Percentiles rank a stretch among this genome's conserved stretches.
These are phyloP conservation scores for Yamadazyma buinensis DNA, from an alignment of 1,139 yeast genomes.

Conservation along the genomic window DNA sequence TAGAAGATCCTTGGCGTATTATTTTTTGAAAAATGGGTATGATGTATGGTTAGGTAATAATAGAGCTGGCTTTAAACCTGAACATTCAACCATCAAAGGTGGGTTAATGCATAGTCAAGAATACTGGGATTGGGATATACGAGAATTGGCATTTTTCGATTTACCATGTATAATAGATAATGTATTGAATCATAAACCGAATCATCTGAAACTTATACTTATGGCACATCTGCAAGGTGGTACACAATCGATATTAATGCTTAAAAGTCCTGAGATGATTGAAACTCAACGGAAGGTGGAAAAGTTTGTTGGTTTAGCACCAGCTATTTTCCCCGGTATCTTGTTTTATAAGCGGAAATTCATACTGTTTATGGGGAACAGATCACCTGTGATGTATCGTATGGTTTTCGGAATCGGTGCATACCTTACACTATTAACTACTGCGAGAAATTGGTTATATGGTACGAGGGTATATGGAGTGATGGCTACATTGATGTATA, in stretches of 20 bases:
- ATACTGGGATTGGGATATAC: slow-evolving; percentile 84
- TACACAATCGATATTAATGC: slow-evolving; percentile 69
- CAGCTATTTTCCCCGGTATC: slow-evolving; percentile 86
- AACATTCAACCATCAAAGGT: slow-evolving; percentile 43
- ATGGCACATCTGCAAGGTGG: slow-evolving; percentile 94
- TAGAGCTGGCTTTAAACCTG: slow-evolving; percentile 77
- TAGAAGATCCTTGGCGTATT: slow-evolving; percentile 66
- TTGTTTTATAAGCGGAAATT: slow-evolving; percentile 56
- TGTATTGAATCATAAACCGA: slow-evolving; percentile 44
- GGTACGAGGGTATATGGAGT: slow-evolving; percentile 52
- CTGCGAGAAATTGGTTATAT: slow-evolving; percentile 41
- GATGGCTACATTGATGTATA: slow-evolving; percentile 74
- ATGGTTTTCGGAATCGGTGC: slow-evolving; percentile 58
- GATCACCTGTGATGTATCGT: slow-evolving; percentile 35
- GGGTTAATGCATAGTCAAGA: slow-evolving; percentile 45
- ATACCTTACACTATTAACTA: slow-evolving; percentile 58
- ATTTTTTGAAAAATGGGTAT: slow-evolving; percentile 57
- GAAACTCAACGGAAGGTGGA: slow-evolving; percentile 48
- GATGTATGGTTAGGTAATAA: slow-evolving; percentile 97
- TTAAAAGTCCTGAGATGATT: slow-evolving; percentile 32
- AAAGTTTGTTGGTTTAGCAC: slow-evolving; percentile 74
- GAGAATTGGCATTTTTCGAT: slow-evolving; percentile 75
- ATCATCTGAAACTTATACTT: slow-evolving; percentile 50
- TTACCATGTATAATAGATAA: slow-evolving; percentile 67
- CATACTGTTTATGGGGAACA: slow-evolving; percentile 50